Percentiles rank a stretch among this genome's conserved stretches.
Evolutionary conservation across 73 alveolate genomes (phyloP).

Genomic region (Strombidium stylifer): DNA sequence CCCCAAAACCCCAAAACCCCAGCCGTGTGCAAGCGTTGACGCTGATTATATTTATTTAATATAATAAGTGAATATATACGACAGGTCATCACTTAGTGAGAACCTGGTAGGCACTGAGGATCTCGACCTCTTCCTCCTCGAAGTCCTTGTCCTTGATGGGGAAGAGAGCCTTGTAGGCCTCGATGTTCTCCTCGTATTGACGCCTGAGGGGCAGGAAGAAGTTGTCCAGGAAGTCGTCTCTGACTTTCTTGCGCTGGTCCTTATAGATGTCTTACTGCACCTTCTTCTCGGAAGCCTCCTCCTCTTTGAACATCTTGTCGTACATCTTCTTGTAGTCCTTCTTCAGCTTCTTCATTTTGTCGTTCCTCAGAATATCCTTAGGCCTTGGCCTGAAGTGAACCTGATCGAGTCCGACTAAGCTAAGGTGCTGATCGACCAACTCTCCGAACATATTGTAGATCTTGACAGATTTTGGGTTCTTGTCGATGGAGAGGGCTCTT

Average conservation of each 20-base stretch:
- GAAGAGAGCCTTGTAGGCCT: conserved; percentile 18
- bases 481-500: conserved; percentile 13
- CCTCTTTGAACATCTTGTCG: conserved; percentile 33
- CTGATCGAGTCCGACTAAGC: not conserved
- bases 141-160: conserved; percentile 39
- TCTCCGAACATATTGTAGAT: conserved; percentile 45
- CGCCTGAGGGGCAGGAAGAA: conserved; percentile 40
- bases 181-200: conserved; percentile 21
- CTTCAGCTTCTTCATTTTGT: conserved; percentile 26
- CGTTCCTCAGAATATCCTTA: not conserved
- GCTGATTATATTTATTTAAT: too few relatives aligned
- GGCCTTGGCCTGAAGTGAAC: conserved; percentile 53
- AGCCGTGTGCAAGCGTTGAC: too few relatives aligned
- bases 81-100: too few relatives aligned
- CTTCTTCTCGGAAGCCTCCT: conserved; percentile 29
- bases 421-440: conserved; percentile 1
- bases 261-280: not conserved
- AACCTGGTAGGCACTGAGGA: too few relatives aligned
- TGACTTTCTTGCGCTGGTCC: conserved; percentile 18
- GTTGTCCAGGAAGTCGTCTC: conserved; percentile 32
- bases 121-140: conserved; percentile 8
- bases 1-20: too few relatives aligned
- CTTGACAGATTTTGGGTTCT: conserved; percentile 4
- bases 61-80: too few relatives aligned
- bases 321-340: conserved; percentile 19